Percentiles rank a stretch among this genome's conserved stretches.
Evolutionary conservation across 768 basidiomycete genomes (phyloP).

Genomic region (Leucocoprinus birnbaumii): DNA sequence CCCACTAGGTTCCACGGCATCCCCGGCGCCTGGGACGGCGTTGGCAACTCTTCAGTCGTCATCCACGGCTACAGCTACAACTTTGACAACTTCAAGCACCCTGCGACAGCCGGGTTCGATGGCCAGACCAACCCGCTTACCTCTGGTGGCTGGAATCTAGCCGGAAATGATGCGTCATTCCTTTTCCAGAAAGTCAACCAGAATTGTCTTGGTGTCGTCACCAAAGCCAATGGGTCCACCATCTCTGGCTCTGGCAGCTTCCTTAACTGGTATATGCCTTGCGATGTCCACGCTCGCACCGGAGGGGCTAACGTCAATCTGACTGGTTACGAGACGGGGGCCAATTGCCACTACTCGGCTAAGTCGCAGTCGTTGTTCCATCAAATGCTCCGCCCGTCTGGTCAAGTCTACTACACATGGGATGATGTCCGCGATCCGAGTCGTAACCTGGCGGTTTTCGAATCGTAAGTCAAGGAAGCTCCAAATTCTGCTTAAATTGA

Average conservation of each 20-base stretch:
- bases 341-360: slow-evolving; percentile 70
- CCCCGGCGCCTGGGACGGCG: slow-evolving; percentile 61
- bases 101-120: slow-evolving; percentile 68
- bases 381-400: slow-evolving; percentile 52
- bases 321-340: slow-evolving; percentile 60
- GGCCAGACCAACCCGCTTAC: slow-evolving; percentile 84
- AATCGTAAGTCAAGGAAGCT: slow-evolving; percentile 62
- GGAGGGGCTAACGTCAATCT: slow-evolving; percentile 59
- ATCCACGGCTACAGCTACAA: slow-evolving; percentile 96
- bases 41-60: slow-evolving; percentile 80
- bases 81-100: slow-evolving; percentile 84
- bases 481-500: neutral
- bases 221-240: slow-evolving; percentile 62
- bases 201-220: slow-evolving; percentile 77
- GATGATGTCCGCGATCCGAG: slow-evolving; percentile 64
- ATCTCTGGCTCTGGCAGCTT: slow-evolving; percentile 61
- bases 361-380: slow-evolving; percentile 51
- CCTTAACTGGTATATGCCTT: slow-evolving; percentile 97
- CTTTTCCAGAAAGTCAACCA: slow-evolving; percentile 92
- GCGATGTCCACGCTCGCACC: slow-evolving; percentile 83
- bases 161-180: slow-evolving; percentile 90
- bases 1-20: slow-evolving; percentile 82
- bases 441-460: slow-evolving; percentile 90
- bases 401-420: slow-evolving; percentile 96
- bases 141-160: slow-evolving; percentile 70